Evolutionary conservation across 1,284 basidiomycete genomes (phyloP), one percentile per base, ranked within the genome.

Genomic region (Ganoderma sp.): DNA sequence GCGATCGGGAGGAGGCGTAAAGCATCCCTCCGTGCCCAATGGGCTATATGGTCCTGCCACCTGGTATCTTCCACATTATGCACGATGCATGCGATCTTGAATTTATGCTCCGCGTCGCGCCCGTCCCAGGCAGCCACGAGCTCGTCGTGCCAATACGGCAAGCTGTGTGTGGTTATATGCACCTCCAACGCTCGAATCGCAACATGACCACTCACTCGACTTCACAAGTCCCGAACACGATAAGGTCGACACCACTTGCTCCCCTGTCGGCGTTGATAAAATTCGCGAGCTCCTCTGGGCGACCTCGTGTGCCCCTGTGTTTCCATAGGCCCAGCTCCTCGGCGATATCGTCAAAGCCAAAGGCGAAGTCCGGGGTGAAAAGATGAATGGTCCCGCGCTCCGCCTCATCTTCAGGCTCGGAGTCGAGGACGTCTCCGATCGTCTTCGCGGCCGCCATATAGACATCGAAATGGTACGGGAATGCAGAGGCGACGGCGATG

Each of bases 191-290:
- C 14, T 4, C 9, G 34, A 39, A 6, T 39, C 19, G 56, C 10
- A n/a, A 12, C 19, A 25, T 1, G 9, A 3, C 8, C 12, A 74
- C 79, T 67, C 61, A 81, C 80, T 81, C 69, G 19, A 79, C 65
- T 68, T 81, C 80, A 66, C 80, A 82, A 32, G 81, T 81, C 39
- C 80, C 80, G 14, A 82, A 73, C 22, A 82, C 68, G 32, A 82
- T 70, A 52, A 80, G 34, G 68, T 82, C 80, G 52, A 80, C 73
- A 34, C 70, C 73, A 19, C 73, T 73, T 4, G 75, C 63, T 60
- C 70, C 69, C 34, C 67, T 64, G 61, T 67, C 65, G 22, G 59
- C 37, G 32, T 62, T 71, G 6, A 81, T 63, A n/a, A 74, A 75
- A 0, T 72, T 57, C 3, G 78, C 48, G 25, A 82, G 72, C 10